Evolutionary conservation across 140 eudicot genomes (phyloP).

Genomic region (Bidens hawaiensis): DNA sequence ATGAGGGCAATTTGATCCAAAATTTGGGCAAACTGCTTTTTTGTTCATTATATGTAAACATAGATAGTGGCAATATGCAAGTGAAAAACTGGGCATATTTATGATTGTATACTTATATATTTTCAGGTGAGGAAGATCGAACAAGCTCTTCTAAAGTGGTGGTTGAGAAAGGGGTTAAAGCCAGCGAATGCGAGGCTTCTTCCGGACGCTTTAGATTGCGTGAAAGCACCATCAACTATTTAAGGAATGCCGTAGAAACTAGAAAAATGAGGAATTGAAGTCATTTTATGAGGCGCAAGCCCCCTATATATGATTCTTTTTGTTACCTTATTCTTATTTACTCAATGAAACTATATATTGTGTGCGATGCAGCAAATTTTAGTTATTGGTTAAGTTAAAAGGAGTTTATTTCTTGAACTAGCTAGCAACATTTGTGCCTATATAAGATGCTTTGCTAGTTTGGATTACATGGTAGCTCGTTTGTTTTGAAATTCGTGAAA

Average conservation of each 20-base stretch:
- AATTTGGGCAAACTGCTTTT: too few species aligned
- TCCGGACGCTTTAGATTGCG: conserved; percentile 35
- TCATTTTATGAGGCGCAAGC: conserved; percentile 5
- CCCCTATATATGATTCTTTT: conserved; percentile 8
- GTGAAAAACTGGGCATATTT: not conserved
- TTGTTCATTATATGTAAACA: too few species aligned
- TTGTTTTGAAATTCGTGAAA: too few species aligned
- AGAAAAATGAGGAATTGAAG: not conserved
- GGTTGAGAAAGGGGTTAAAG: conserved; percentile 56
- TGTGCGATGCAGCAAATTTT: too few species aligned
- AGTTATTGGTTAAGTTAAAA: not conserved
- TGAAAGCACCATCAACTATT: conserved; percentile 40
- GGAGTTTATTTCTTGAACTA: too few species aligned
- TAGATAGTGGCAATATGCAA: not conserved
- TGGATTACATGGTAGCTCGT: too few species aligned
- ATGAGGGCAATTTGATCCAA: not conserved
- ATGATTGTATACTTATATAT: conserved; percentile 9
- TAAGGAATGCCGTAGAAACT: conserved; percentile 23
- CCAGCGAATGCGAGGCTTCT: conserved; percentile 46
- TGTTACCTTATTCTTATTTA: conserved; percentile 12
- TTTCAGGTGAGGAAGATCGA: conserved; percentile 70
- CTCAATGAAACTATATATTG: conserved; percentile 4
- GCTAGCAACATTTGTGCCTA: too few species aligned
- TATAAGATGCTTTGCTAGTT: too few species aligned
- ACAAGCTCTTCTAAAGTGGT: conserved; percentile 51